Evolutionary conservation across 129 eudicot genomes (phyloP), one percentile per base, ranked within the genome.

Genomic region (Dittrichia graveolens): DNA sequence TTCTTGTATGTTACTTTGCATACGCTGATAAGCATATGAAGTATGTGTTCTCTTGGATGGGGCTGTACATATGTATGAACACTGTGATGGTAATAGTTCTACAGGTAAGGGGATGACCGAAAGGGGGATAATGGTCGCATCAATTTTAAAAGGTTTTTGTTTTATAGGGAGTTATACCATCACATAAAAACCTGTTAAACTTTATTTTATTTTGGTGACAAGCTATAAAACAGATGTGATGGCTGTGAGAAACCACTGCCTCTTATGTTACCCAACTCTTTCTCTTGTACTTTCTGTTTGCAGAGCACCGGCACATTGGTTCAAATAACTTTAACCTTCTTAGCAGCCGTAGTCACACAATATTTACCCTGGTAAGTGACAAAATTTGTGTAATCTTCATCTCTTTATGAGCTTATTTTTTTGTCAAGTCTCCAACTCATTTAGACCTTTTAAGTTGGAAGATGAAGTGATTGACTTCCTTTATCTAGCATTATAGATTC

Each of bases 241-340:
- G 73, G 68, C 47, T 43, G 76, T 45, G 67, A 45, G 69, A 41
- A 72, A 35, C 69, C 24, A 48, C 60, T 60, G 34, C 49, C 49
- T 19, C 45, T 45, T 45, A 34, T 43, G 67, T 15, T 65, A 35
- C 43, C 60, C 67, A 71, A 66, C 47, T 35, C n/a, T 56, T 38
- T 81, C 81, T 72, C 81, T 72, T 56, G 13, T 14, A 18, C 46
- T 50, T 67, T 14, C 24, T 80, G 74, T 72, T 55, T 78, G 86
- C 91, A 95, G 99, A 95, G 87, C 99, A 95, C 69, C 87, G 99
- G 0, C 99, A 95, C 81, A 96, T 95, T 41, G 99, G 99, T 53
- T 95, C 99, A 45, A 95, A 95, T 77, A 95, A 95, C 60, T 95
- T 88, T 67, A 95, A 95, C 68, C 87, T 95, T 39, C 87, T 95